phyloP scores from a whole-genome alignment of 192 early-diverging fungal genomes.

The Backusella parvicylindrica region DNA sequence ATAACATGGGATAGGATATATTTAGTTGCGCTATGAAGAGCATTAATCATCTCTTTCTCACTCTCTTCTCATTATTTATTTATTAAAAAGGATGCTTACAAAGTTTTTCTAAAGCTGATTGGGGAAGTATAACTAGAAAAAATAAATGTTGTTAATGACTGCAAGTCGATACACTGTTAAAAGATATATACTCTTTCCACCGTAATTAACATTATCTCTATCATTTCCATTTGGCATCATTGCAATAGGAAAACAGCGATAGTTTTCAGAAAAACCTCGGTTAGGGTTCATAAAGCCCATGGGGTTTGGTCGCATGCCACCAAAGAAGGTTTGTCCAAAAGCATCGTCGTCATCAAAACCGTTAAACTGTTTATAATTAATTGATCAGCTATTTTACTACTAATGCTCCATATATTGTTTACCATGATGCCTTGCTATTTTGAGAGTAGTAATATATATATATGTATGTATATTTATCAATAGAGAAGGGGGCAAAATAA shows the following conservation, averaged over 20 bases:
- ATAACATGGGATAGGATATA: constrained; percentile 91
- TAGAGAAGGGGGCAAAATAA: background rate
- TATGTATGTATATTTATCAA: background rate
- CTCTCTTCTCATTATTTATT: background rate
- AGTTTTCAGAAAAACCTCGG: constrained; percentile 47
- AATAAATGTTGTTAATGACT: background rate
- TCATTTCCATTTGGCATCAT: constrained; percentile 74
- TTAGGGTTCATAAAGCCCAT: constrained; percentile 32
- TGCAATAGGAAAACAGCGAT: constrained; percentile 69
- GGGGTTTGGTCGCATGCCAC: constrained; percentile 13
- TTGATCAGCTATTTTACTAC: background rate
- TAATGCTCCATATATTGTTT: background rate
- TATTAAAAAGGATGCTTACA: constrained; percentile 37
- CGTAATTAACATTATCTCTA: constrained; percentile 67
- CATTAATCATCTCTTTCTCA: background rate
- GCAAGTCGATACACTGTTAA: background rate
- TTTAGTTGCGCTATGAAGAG: constrained; percentile 63
- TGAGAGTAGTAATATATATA: too few relatives aligned
- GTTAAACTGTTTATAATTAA: constrained; percentile 16
- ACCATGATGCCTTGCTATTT: background rate
- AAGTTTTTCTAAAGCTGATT: constrained; percentile 68
- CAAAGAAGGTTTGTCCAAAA: constrained; percentile 16
- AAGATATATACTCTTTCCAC: constrained; percentile 71
- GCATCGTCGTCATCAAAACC: constrained; percentile 35
- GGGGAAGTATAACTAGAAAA: constrained; percentile 69